Base-by-base conservation (phyloP, 192 early-diverging fungal genomes). In the Mortierella claussenii region DNA sequence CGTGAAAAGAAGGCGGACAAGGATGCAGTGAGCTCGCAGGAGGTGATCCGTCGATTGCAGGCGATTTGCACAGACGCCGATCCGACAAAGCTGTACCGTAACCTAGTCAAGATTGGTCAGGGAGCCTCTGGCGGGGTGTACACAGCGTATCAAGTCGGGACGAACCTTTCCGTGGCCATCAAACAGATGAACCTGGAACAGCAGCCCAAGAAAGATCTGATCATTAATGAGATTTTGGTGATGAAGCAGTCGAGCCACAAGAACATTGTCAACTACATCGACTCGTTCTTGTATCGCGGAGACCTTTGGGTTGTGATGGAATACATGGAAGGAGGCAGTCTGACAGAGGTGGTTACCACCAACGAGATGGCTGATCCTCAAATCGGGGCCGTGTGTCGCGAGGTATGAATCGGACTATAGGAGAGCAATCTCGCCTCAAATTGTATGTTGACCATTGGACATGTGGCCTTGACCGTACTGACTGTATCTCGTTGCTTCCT, bases 121-220 rank as follows among this genome's bases (percentile, higher is more conserved):
- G 95, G 73, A 21, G 96, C 96, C 15, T 98, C 95, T 32, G 96
- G 95, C 27, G 91, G 93, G 40, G 96, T 98, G 24, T 97, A 88
- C 60, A 95, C 90, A 4, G 93, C 96, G 3, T 89, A 92, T 79
- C 87, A 89, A 34, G 76, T 89, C 0, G 79, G 79, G n/a, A 89
- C 88, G 9, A 85, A 87, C 40, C 58, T 87, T 11, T 85, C 88
- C 5, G 97, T 97, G 1, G 97, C 95, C 3, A 96, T 98, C 78
- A 98, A 98, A 82, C 95, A 96, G 75, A 98, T 97, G 94, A 93
- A 96, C 59, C 79, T 98, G 51, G 90, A 96, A 70, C 90, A 95
- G 75, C 97, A 98, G 81, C 95, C 96, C 30, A 96, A 96, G 74
- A 96, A 96, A 83, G 97, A 98, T 60, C 73, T 96, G 57, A 98